Base-by-base conservation (phyloP, 495 filamentous ascomycete species). In the Tuber aestivum region DNA sequence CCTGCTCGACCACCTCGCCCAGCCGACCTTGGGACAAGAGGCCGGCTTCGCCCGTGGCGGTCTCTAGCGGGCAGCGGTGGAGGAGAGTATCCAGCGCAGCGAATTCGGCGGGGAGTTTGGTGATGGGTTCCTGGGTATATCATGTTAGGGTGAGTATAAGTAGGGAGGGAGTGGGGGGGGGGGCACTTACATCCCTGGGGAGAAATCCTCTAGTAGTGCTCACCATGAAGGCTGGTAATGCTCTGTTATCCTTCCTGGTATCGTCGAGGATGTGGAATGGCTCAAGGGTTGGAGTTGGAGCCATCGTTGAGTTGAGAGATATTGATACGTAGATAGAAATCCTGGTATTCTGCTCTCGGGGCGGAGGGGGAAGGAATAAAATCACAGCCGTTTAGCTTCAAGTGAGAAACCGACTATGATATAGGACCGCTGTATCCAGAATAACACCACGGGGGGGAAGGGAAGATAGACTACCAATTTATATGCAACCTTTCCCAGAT, bases 221-320 rank as follows among this genome's bases (percentile, higher is more conserved):
- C 78, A 96, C 92, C 86, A 94, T 94, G 87, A 97, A 97, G 71
- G 93, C 90, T 44, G 92, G 91, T 35, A 95, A 86, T 71, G 85
- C 85, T 18, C 84, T 84, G 77, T 90, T 88, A 81, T 89, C 85
- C 83, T 89, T 86, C 80, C 86, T 86, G 72, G 89, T 85, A 80
- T 90, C 87, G 75, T 86, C 85, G 78, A 91, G 87, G 78, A 86
- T 84, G 73, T 87, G 83, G 80, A 90, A 86, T 41, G 69, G 50
- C 41, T 70, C 40, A 32, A 40, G 42, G 61, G 70, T 21, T 35
- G 72, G 74, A 48, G 74, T 72, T 72, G 50, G 71, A 4, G 78
- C 61, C 77, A 80, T 79, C 56, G 27, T 70, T 71, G 18, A 20
- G 50, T 14, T 61, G 5, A 12, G 50, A 27, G 38, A 73, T 56